Conservation (phyloP, 495 filamentous ascomycete genomes). For the Mycothermus thermophilus region DNA sequence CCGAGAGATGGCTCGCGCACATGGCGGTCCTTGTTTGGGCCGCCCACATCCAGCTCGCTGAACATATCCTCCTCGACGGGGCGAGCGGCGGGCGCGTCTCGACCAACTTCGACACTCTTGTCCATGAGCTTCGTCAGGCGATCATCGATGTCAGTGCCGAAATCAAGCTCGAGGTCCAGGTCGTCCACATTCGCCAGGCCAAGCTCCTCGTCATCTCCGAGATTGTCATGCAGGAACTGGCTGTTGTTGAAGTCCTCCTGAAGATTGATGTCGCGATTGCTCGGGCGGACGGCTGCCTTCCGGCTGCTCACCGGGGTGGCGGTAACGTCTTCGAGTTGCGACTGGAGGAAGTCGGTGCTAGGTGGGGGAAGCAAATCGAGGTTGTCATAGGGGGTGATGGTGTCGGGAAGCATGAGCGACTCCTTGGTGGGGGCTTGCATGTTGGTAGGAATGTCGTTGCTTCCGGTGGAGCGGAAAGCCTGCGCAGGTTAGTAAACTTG, state of each 20-base stretch:
- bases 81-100: conserved; percentile 57
- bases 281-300: conserved; percentile 34
- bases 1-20: conserved; percentile 30
- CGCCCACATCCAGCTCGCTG: conserved; percentile 45
- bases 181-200: conserved; percentile 41
- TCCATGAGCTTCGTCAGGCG: conserved; percentile 28
- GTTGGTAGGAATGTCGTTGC: conserved; percentile 65
- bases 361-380: conserved; percentile 51
- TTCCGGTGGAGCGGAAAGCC: conserved; percentile 67
- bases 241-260: conserved; percentile 47
- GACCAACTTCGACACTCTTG: conserved; percentile 70
- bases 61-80: conserved; percentile 58
- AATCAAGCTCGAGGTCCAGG: conserved; percentile 44
- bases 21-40: conserved; percentile 31
- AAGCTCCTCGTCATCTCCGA: conserved; percentile 38
- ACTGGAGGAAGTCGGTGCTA: conserved; percentile 59
- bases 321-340: conserved; percentile 45
- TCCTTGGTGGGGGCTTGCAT: conserved; percentile 48
- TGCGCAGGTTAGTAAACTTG: conserved; percentile 28
- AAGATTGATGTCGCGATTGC: conserved; percentile 50
- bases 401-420: conserved; percentile 69
- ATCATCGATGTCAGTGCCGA: conserved; percentile 42
- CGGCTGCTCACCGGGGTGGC: conserved; percentile 34
- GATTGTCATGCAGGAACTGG: conserved; percentile 54
- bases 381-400: conserved; percentile 77